Percentiles rank a stretch among this genome's conserved stretches.
Evolutionary conservation across 1,284 basidiomycete species (phyloP).

Genomic region (Meira miltonrushii): DNA sequence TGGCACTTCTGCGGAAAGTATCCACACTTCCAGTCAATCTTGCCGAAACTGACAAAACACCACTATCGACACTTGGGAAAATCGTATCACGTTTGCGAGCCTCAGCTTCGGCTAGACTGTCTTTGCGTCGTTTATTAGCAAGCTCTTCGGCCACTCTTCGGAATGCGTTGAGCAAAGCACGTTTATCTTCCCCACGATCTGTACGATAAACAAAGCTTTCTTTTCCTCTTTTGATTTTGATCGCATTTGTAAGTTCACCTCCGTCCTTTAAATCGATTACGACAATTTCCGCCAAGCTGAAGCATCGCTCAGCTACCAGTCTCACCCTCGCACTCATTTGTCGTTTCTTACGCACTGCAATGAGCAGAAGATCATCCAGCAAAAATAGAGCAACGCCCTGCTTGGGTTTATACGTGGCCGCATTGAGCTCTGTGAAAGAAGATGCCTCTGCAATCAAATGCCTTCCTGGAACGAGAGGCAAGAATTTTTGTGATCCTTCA

Average conservation of each 20-base stretch:
- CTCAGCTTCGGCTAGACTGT: slow-evolving; percentile 62
- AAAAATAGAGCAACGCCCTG: slow-evolving; percentile 83
- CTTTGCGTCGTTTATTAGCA: slow-evolving; percentile 76
- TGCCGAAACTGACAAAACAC: slow-evolving; percentile 14
- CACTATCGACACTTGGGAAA: slow-evolving; percentile 15
- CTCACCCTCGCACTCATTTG: slow-evolving; percentile 57
- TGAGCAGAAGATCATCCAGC: slow-evolving; percentile 82
- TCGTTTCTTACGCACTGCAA: slow-evolving; percentile 62
- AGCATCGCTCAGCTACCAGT: slow-evolving; percentile 86
- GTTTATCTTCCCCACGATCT: slow-evolving; percentile 76
- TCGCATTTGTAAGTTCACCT: slow-evolving; percentile 83
- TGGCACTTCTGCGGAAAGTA: not conserved
- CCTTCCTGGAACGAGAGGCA: slow-evolving; percentile 79
- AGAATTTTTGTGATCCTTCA: slow-evolving; percentile 93
- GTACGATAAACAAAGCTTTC: slow-evolving; percentile 90
- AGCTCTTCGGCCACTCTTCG: slow-evolving; percentile 87
- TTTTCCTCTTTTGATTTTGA: slow-evolving; percentile 88
- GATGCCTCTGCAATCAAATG: slow-evolving; percentile 85
- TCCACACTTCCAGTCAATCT: slow-evolving; percentile 11
- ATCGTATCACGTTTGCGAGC: slow-evolving; percentile 21
- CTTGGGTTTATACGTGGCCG: slow-evolving; percentile 89
- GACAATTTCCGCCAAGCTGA: slow-evolving; percentile 83
- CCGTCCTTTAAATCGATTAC: slow-evolving; percentile 94
- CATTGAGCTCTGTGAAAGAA: slow-evolving; percentile 76
- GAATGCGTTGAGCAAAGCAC: slow-evolving; percentile 74